Conservation (phyloP, 257 asterid genomes). For the Leonotis leonurus region DNA sequence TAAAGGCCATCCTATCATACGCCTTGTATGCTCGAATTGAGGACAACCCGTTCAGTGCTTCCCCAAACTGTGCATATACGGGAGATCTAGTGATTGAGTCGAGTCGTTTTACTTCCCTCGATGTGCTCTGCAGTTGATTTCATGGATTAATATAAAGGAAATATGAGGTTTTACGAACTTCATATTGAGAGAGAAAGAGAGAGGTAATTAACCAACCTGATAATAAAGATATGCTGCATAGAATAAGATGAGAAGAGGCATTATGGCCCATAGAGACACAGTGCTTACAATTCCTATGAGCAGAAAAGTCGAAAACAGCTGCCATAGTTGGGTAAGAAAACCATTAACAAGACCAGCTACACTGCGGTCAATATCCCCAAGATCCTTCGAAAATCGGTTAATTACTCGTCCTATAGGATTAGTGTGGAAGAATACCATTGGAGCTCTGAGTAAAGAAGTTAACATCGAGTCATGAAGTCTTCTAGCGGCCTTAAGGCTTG, state of each 20-base stretch:
- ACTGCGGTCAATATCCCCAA: conserved; percentile 69
- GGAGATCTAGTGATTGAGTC: conserved; percentile 80
- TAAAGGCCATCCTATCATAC: conserved; percentile 50
- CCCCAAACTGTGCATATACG: conserved; percentile 80
- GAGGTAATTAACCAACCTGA: conserved; percentile 38
- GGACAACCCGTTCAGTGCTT: conserved; percentile 66
- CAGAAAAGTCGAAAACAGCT: conserved; percentile 65
- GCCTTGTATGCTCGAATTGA: conserved; percentile 81
- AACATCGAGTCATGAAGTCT: conserved; percentile 74
- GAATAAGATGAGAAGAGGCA: conserved; percentile 70
- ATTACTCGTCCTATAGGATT: conserved; percentile 77
- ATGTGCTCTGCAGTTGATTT: conserved; percentile 57
- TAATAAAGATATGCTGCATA: conserved; percentile 64
- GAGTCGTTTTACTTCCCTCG: conserved; percentile 76
- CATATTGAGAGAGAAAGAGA: conserved; percentile 7
- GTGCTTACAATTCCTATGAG: conserved; percentile 69
- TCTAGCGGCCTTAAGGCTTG: conserved; percentile 68
- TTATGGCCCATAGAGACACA: conserved; percentile 68
- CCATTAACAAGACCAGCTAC: conserved; percentile 43
- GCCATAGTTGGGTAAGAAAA: conserved; percentile 61
- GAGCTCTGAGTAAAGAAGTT: conserved; percentile 59
- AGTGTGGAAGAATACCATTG: conserved; percentile 85
- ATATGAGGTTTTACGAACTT: background rate
- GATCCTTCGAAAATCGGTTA: conserved; percentile 67
- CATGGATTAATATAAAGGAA: background rate